Evolutionary conservation across 2,329 filamentous ascomycete genomes (phyloP).

Genomic region (Colletotrichum zoysiae): DNA sequence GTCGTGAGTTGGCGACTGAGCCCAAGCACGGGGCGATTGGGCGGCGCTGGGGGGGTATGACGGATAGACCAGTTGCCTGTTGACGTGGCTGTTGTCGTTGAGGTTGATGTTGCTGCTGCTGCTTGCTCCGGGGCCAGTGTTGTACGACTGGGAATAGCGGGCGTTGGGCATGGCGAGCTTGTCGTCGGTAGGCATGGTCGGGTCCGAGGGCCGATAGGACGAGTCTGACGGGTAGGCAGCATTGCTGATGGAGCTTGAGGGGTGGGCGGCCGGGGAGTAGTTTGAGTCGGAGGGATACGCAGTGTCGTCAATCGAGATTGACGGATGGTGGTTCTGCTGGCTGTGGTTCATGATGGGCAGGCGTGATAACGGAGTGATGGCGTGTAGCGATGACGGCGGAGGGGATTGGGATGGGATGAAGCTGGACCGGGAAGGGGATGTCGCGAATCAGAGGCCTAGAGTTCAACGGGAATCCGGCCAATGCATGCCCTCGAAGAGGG

Average conservation of each 20-base stretch:
- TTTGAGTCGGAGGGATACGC: constrained; percentile 28
- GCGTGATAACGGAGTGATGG: background rate
- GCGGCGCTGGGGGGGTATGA: constrained; percentile 23
- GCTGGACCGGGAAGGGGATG: background rate
- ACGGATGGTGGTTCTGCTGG: constrained; percentile 27
- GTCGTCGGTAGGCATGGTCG: constrained; percentile 28
- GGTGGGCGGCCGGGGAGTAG: constrained; percentile 26
- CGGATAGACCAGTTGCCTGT: constrained; percentile 9
- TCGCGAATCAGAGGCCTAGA: constrained; percentile 8
- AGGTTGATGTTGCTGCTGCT: background rate
- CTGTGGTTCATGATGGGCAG: constrained; percentile 32
- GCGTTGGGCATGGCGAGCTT: constrained; percentile 37
- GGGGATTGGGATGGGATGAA: background rate
- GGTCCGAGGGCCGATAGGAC: constrained; percentile 35
- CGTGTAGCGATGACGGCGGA: background rate
- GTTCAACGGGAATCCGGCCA: constrained; percentile 9
- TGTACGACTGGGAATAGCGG: constrained; percentile 38
- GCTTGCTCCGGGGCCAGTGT: constrained; percentile 1
- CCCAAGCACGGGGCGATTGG: constrained; percentile 11
- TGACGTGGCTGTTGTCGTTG: background rate
- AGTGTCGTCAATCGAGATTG: constrained; percentile 30
- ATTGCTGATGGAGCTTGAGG: constrained; percentile 36
- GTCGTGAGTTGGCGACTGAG: constrained; percentile 22
- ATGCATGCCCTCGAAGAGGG: background rate
- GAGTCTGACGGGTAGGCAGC: constrained; percentile 41